These are phyloP conservation scores for Ascocoryne sarcoides DNA, from an alignment of 2,329 filamentous ascomycete genomes.

Conservation along the genomic window DNA sequence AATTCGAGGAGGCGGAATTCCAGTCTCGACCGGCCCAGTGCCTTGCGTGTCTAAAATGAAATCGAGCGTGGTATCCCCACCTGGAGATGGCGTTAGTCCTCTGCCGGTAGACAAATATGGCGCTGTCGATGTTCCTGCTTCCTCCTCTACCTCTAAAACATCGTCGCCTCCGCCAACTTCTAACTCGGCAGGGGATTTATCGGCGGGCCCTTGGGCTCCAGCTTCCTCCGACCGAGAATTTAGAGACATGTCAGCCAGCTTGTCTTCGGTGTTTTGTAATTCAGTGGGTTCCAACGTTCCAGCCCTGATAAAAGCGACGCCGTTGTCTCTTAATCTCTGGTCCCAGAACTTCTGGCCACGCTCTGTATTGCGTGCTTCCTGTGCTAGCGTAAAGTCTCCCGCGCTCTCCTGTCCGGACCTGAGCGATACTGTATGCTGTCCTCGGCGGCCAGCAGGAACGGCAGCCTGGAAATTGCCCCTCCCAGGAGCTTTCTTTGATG, in stretches of 20 bases:
- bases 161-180: too few species aligned
- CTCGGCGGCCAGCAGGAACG: conserved; percentile 7
- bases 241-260: conserved; percentile 20
- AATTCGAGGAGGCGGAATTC: conserved; percentile 25
- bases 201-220: too few species aligned
- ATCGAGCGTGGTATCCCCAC: neutral
- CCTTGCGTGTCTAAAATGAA: conserved; percentile 32
- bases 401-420: conserved; percentile 5
- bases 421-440: neutral
- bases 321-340: conserved; percentile 44
- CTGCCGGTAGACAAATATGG: too few species aligned
- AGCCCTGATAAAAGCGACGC: conserved; percentile 52
- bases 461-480: conserved; percentile 11
- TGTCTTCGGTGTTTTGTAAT: conserved; percentile 22
- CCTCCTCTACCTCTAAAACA: too few species aligned
- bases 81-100: too few species aligned
- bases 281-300: conserved; percentile 35
- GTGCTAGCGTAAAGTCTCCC: conserved; percentile 34
- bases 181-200: too few species aligned
- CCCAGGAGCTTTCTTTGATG: conserved; percentile 11
- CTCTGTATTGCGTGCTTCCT: conserved; percentile 51
- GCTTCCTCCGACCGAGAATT: conserved; percentile 5
- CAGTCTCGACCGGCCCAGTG: conserved; percentile 23
- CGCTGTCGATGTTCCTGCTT: too few species aligned
- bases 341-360: conserved; percentile 38